Evolutionary conservation across 1,284 basidiomycete genomes (phyloP), one percentile per base, ranked within the genome.

Genomic region (Mycosarcoma mackinlayi): DNA sequence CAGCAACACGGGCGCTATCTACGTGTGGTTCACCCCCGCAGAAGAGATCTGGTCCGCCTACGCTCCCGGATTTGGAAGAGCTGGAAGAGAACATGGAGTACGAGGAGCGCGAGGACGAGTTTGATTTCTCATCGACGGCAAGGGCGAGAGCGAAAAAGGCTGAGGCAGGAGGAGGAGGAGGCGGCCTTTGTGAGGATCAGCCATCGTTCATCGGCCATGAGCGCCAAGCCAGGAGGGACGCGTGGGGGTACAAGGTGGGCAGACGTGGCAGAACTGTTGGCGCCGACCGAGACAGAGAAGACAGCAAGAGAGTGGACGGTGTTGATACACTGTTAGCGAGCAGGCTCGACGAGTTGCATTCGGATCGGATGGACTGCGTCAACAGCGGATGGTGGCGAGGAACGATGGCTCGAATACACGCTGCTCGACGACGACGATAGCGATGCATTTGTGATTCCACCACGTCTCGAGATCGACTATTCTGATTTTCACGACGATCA

Each of bases 51-150:
- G 95, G 95, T 92, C 92, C 24, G 94, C 96, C 0, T 98, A 98
- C 82, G 96, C 96, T 0, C 94, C 94, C 18, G 95, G 94, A 0
- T n/a, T 99, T 99, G 73, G 96, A 98, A 80, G 96, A 98, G 84
- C 88, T 97, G 6, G 95, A 98, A 73, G 95, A 98, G 84, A 99
- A 99, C 77, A 89, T 93, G 14, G 93, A 94, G 81, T 99, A 98
- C 79, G 90, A 93, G 77, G 96, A 99, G 81, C 87, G 88, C 47
- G 96, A 99, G 79, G 93, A 96, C 77, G 96, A 99, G 83, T 99
- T 99, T 82, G 96, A 99, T 50, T 59, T 73, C n/a, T n/a, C 24
- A 55, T 66, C 37, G 74, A 80, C 23, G 74, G 78, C 19, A 63
- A 64, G 27, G 64, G 66, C 3, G 68, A 62, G 13, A 54, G 60